A percentile compares a stretch with the other conserved stretches of the same genome.
phyloP scores from a whole-genome alignment of 352 stramenopile genomes.

The Phytophthora aleatoria region DNA sequence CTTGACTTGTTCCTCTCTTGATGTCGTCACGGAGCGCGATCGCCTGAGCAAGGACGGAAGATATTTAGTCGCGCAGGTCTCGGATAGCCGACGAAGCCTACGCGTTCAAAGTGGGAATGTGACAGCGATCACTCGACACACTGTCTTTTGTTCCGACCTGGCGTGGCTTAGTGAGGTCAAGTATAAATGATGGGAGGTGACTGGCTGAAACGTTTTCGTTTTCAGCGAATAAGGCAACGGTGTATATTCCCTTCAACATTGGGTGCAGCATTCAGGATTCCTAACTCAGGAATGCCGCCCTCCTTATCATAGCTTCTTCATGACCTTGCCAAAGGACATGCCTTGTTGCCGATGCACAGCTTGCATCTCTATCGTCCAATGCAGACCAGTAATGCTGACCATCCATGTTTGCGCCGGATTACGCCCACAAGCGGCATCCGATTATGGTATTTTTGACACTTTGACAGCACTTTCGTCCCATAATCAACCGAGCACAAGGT shows the following conservation, averaged over 20 bases:
- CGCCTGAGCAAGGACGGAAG: conserved; percentile 10
- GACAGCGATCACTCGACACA: neutral
- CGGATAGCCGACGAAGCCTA: neutral
- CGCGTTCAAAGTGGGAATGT: conserved; percentile 2
- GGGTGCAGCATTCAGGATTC: neutral
- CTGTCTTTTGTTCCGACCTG: conserved; percentile 8
- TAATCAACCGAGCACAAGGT: neutral
- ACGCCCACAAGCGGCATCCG: neutral
- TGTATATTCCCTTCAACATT: neutral
- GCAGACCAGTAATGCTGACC: neutral
- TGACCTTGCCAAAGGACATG: no score
- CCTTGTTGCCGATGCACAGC: neutral
- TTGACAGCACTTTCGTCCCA: neutral
- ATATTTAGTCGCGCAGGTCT: conserved; percentile 3
- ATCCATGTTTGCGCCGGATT: neutral
- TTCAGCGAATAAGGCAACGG: neutral
- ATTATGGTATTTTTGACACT: neutral
- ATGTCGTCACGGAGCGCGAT: neutral
- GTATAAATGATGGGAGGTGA: conserved; percentile 2
- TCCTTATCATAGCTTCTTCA: no score
- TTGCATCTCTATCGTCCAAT: no score
- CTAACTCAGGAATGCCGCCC: no score
- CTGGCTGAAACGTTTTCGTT: conserved; percentile 5
- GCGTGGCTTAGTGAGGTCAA: conserved; percentile 2
- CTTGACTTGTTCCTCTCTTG: conserved; percentile 2